Evolutionary conservation across 306 rosid genomes (phyloP), one percentile per base, ranked within the genome.

Genomic region (Quillaja saponaria): DNA sequence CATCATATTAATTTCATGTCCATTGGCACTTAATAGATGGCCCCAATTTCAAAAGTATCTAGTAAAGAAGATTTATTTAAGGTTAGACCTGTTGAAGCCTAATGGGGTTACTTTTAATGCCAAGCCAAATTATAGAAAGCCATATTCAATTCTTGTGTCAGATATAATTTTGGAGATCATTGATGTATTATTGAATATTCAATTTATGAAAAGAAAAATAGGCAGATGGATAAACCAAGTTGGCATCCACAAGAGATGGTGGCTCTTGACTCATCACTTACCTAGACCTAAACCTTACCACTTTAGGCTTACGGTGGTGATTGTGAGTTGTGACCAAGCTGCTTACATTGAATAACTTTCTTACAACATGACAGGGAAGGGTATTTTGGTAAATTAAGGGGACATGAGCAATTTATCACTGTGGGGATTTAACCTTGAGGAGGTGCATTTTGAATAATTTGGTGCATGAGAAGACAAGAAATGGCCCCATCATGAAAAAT

Each of bases 351-450:
- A 20, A 64, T 44, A 38, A 67, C 45, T 40, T 34, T 33, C 46
- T 25, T 47, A 47, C 17, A 12, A 47, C 18, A 47, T n/a, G 19
- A 52, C 66, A 5, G 17, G 15, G 10, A 14, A 56, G 81, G 76
- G 58, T 10, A 53, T 16, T 47, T 55, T 50, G 49, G 75, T 73
- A 44, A 68, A 53, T 76, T 55, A 0, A 7, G 5, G 18, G 41
- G 20, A 8, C 13, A 21, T 4, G 11, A 46, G 37, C 7, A 58
- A 80, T 80, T 82, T 75, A 84, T 16, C 71, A 79, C 67, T 55
- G 85, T 84, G 95, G 91, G 88, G 72, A 75, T 37, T 49, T 45
- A 71, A 63, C 72, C 68, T 63, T 68, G 83, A 31, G 71, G 52
- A 71, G 58, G 68, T 75, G 75, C 34, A 61, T 68, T 78, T 77